Base-by-base conservation (phyloP, 805 yeast genomes). In the Nakazawaea wyomingensis region DNA sequence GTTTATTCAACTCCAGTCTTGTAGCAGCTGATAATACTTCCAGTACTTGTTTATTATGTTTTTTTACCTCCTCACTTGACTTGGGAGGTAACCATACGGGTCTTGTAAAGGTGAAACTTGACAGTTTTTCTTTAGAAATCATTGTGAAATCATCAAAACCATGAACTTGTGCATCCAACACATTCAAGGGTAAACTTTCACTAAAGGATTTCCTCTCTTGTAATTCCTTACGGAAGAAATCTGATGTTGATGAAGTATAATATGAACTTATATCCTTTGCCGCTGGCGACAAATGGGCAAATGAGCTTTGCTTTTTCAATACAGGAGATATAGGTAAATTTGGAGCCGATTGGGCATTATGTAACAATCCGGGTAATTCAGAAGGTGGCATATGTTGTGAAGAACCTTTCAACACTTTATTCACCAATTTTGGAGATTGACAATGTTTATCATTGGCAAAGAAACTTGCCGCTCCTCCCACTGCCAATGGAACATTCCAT, bases 41-140 rank as follows among this genome's bases (percentile, higher is more conserved):
- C 30, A 69, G 62, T 43, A 81, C 71, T 53, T 81, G 80, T 37
- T 62, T 66, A 50, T 78, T 80, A 53, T 82, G 90, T 44, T 67
- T 67, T 27, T 63, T 56, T 33, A 70, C 70, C 53, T 82, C 90
- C 10, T 54, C 56, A 3, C 62, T 54, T 31, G 68, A 64, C 55
- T 82, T 82, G 5, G 88, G 88, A 5, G 90, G 90, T 35, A 81
- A 57, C 74, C 86, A 79, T 39, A 78, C 72, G 3, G 90, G 90
- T 50, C 90, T 68, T 1, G 87, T 73, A 34, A 76, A 78, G 40
- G 82, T 72, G 29, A 82, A 59, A 9, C 63, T 59, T 19, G 68
- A 69, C 29, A 79, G 55, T 51, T 82, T 82, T 52, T 81, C 84
- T 1, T 68, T 72, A 1, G 88, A 81, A 1, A 83, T 72, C 28